These are phyloP conservation scores for Panaeolus cyanescens DNA, from an alignment of 768 basidiomycete genomes.

Conservation along the genomic window DNA sequence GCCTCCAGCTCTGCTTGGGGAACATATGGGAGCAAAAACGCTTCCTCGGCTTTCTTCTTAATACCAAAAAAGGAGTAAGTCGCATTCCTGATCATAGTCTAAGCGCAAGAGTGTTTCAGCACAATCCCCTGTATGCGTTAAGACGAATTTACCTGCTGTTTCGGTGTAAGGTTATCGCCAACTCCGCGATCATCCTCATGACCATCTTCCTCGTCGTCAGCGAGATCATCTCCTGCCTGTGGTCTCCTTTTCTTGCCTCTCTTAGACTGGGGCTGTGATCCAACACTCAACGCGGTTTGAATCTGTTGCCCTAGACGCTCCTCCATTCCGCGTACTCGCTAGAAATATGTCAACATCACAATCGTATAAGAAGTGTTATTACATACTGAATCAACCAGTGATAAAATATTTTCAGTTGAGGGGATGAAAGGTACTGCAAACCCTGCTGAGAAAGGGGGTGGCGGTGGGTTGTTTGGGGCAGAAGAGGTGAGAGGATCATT, in stretches of 20 bases:
- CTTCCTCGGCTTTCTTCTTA: neutral
- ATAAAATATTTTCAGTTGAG: neutral
- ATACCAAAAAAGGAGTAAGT: neutral
- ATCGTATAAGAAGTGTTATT: too few species aligned
- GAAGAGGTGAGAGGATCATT: neutral
- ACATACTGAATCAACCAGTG: neutral
- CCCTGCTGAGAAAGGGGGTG: neutral
- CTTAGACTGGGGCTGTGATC: neutral
- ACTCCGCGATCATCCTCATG: too few species aligned
- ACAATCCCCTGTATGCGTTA: too few species aligned
- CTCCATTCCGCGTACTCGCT: neutral
- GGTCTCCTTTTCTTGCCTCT: neutral
- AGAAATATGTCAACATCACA: too few species aligned
- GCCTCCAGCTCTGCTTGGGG: neutral
- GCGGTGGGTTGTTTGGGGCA: neutral
- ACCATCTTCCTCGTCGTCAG: neutral
- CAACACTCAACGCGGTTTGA: neutral
- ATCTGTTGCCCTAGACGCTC: neutral
- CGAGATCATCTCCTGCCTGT: neutral
- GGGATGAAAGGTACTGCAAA: neutral
- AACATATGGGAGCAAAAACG: neutral
- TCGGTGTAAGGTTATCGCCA: neutral
- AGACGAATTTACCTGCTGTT: neutral
- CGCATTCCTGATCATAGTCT: neutral
- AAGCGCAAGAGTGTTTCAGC: too few species aligned